Conservation (phyloP, 1,284 basidiomycete species). For the Ceratobasidium sp. region DNA sequence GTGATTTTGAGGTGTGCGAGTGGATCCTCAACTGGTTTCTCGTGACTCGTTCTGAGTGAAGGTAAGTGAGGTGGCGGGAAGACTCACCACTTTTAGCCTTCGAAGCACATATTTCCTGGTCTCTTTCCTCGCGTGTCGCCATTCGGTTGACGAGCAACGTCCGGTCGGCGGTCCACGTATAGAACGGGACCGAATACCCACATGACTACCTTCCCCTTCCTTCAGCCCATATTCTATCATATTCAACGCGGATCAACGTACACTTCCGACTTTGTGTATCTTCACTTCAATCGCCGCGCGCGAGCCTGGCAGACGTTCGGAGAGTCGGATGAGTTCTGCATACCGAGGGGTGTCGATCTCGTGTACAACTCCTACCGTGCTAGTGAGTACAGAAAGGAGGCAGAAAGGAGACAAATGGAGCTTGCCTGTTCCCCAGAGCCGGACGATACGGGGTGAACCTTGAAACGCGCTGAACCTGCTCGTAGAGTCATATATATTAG, state of each 20-base stretch:
- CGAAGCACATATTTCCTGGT: not conserved
- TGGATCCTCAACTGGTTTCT: conserved; percentile 42
- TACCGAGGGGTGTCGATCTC: conserved; percentile 69
- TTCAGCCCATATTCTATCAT: conserved; percentile 48
- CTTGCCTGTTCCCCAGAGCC: conserved; percentile 68
- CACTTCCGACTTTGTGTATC: conserved; percentile 65
- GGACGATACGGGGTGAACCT: conserved; percentile 63
- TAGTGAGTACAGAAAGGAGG: not conserved
- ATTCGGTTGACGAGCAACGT: conserved; percentile 58
- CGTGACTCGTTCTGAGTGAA: not conserved
- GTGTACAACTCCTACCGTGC: conserved; percentile 61
- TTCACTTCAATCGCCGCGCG: conserved; percentile 67
- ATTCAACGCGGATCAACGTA: conserved; percentile 55
- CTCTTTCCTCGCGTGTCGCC: conserved; percentile 55
- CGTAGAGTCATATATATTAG: not conserved
- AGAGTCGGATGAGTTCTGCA: conserved; percentile 61
- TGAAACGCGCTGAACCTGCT: conserved; percentile 35
- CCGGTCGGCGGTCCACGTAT: conserved; percentile 64
- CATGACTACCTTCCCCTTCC: conserved; percentile 60
- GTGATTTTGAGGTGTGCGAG: conserved; percentile 23
- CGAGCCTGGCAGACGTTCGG: conserved; percentile 63
- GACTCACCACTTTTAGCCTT: conserved; percentile 14
- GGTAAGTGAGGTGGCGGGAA: not conserved
- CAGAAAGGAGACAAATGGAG: not conserved
- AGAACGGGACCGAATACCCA: conserved; percentile 66